Evolutionary conservation across 225 moss, liverwort and hornwort genomes (phyloP).

Genomic region (Physcomitrellopsis africana): DNA sequence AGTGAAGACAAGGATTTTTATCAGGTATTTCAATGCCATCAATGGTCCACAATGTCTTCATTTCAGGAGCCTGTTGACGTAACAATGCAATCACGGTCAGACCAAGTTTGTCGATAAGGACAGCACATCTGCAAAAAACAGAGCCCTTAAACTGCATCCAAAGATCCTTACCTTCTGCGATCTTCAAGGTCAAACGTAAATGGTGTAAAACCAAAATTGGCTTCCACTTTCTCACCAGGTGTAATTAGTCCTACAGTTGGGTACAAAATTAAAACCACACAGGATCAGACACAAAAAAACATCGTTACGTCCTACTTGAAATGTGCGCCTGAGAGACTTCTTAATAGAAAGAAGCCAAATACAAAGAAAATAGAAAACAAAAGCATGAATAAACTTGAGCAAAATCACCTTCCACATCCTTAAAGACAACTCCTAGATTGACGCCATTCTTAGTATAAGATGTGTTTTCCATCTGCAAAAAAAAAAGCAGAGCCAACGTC

Average conservation of each 20-base stretch:
- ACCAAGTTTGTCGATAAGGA: background rate
- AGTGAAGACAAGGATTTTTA: conserved; percentile 40
- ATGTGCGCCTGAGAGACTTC: background rate
- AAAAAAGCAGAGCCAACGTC: conserved; percentile 8
- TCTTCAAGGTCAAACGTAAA: conserved; percentile 38
- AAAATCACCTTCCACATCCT: conserved; percentile 41
- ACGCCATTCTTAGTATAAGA: conserved; percentile 46
- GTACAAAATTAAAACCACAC: conserved; percentile 41
- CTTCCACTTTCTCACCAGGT: conserved; percentile 49
- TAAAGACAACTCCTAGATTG: conserved; percentile 43
- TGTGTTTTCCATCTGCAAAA: conserved; percentile 46
- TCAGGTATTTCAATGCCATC: conserved; percentile 47
- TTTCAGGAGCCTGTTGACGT: conserved; percentile 34
- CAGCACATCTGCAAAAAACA: background rate
- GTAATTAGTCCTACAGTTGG: conserved; percentile 43
- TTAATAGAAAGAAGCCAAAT: background rate
- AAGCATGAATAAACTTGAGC: conserved; percentile 19
- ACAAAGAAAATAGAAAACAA: background rate
- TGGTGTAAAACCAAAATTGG: conserved; percentile 40
- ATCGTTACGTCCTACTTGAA: background rate
- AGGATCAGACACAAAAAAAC: conserved; percentile 10
- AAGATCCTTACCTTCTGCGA: conserved; percentile 30
- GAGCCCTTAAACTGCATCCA: conserved; percentile 8
- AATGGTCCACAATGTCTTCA: conserved; percentile 43
- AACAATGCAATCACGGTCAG: conserved; percentile 7